phyloP scores from a whole-genome alignment of 331 rosid genomes.

The Spiraea crenata region DNA sequence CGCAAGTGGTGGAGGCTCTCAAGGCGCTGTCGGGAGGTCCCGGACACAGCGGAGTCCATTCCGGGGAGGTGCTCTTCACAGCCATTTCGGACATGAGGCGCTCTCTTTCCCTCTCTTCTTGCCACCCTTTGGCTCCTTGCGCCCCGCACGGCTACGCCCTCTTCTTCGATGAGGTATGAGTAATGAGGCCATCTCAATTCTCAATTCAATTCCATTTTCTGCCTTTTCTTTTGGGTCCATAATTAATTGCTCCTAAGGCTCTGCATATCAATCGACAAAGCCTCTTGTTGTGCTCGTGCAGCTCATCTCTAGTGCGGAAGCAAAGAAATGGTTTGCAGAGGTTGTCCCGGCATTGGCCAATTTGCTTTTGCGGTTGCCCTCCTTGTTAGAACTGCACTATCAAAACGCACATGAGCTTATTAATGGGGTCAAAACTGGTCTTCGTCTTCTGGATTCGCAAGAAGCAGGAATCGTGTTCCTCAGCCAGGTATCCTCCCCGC shows the following conservation, averaged over 20 bases:
- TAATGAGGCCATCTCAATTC: background rate
- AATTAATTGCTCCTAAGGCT: too few relatives aligned
- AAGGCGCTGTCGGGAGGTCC: constrained; percentile 53
- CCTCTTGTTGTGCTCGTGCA: constrained; percentile 26
- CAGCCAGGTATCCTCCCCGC: constrained; percentile 54
- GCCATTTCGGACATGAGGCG: constrained; percentile 57
- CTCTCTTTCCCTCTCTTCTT: constrained; percentile 49
- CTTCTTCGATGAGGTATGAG: constrained; percentile 72
- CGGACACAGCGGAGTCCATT: constrained; percentile 46
- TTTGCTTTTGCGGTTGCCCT: constrained; percentile 72
- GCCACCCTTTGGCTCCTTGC: constrained; percentile 40
- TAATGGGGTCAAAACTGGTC: constrained; percentile 45
- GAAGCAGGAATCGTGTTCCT: constrained; percentile 70
- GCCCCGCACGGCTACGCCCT: constrained; percentile 54
- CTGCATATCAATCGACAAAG: constrained; percentile 3
- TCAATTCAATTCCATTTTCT: background rate
- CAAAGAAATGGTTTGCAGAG: constrained; percentile 62
- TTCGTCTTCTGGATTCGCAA: constrained; percentile 68
- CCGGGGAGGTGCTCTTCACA: constrained; percentile 48
- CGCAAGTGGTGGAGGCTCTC: constrained; percentile 60
- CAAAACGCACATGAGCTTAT: constrained; percentile 37
- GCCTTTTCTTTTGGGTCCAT: background rate
- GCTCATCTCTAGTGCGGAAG: constrained; percentile 59
- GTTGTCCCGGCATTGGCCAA: constrained; percentile 69
- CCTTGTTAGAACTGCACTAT: constrained; percentile 74